Evolutionary conservation across 352 stramenopile genomes (phyloP).

Genomic region (Pythium aquatile): DNA sequence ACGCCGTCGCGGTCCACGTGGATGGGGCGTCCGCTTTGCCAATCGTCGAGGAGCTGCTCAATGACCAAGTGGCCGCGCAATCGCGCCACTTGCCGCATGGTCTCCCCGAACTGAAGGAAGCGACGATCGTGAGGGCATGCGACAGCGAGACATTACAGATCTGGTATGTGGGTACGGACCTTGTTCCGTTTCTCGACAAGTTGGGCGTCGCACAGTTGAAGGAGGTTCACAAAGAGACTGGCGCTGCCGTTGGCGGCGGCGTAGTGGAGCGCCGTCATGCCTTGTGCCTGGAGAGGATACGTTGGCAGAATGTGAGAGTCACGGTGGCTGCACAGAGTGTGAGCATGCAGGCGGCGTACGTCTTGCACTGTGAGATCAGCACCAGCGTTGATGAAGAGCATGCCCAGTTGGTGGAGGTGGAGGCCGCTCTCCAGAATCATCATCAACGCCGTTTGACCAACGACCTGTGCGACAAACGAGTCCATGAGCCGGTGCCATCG

Average conservation of each 20-base stretch:
- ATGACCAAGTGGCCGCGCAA: slow-evolving; percentile 29
- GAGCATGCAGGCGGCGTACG: slow-evolving; percentile 29
- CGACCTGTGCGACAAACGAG: slow-evolving; percentile 36
- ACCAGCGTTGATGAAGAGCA: slow-evolving; percentile 72
- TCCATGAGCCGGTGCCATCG: not conserved
- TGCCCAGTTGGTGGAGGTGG: slow-evolving; percentile 65
- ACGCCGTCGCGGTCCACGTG: slow-evolving; percentile 16
- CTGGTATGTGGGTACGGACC: slow-evolving; percentile 28
- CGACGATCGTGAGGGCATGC: not conserved
- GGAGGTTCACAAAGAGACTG: slow-evolving; percentile 66
- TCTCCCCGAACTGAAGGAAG: slow-evolving; percentile 40
- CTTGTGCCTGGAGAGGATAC: slow-evolving; percentile 43
- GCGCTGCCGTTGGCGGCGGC: slow-evolving; percentile 46
- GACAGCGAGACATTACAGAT: slow-evolving; percentile 4
- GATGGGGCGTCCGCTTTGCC: slow-evolving; percentile 20
- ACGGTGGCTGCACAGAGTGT: not conserved
- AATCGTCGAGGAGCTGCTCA: slow-evolving; percentile 22
- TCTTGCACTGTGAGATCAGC: slow-evolving; percentile 60
- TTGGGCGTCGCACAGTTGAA: slow-evolving; percentile 55
- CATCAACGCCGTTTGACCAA: slow-evolving; percentile 75
- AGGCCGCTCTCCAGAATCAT: slow-evolving; percentile 56
- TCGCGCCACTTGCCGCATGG: slow-evolving; percentile 43
- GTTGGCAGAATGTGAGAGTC: not conserved
- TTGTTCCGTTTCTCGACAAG: slow-evolving; percentile 60
- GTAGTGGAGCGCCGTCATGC: slow-evolving; percentile 74